phyloP scores from a whole-genome alignment of 106 monocot genomes.

The Narthecium ossifragum region DNA sequence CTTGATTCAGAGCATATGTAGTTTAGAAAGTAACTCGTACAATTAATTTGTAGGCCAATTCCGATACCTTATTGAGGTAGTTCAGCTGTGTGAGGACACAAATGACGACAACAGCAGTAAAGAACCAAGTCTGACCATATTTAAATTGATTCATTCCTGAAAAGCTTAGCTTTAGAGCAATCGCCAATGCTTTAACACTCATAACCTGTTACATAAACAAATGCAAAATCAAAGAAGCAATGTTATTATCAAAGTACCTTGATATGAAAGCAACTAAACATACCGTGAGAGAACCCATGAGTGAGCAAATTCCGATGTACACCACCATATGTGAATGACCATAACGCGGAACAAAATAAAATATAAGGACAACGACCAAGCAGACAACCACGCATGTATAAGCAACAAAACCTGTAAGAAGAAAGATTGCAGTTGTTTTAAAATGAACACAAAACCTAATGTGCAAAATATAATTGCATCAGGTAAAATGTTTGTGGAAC shows the following conservation, averaged over 20 bases:
- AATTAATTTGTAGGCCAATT: too few relatives aligned
- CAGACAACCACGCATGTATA: background rate
- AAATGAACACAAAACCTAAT: too few relatives aligned
- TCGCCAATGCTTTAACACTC: conserved; percentile 8
- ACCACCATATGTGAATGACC: conserved; percentile 3
- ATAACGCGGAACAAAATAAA: conserved; percentile 1
- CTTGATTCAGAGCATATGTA: too few relatives aligned
- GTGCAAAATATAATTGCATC: background rate
- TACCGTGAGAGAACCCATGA: conserved; percentile 13
- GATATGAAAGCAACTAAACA: background rate
- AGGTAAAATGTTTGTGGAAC: background rate
- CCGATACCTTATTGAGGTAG: conserved; percentile 13
- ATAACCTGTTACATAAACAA: conserved; percentile 3
- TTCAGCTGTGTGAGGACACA: conserved; percentile 10
- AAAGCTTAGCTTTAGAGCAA: conserved; percentile 14
- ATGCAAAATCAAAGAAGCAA: background rate
- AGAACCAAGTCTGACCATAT: conserved; percentile 15
- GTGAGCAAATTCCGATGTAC: conserved; percentile 12
- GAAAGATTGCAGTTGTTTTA: too few relatives aligned
- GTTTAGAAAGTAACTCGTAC: too few relatives aligned
- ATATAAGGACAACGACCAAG: conserved; percentile 3
- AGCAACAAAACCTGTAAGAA: conserved; percentile 8
- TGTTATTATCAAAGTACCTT: background rate
- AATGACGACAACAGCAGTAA: conserved; percentile 1
- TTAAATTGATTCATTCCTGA: conserved; percentile 10